A percentile compares a stretch with the other conserved stretches of the same genome.
Evolutionary conservation across 2,329 filamentous ascomycete genomes (phyloP).

Genomic region (Daldinia sp.): DNA sequence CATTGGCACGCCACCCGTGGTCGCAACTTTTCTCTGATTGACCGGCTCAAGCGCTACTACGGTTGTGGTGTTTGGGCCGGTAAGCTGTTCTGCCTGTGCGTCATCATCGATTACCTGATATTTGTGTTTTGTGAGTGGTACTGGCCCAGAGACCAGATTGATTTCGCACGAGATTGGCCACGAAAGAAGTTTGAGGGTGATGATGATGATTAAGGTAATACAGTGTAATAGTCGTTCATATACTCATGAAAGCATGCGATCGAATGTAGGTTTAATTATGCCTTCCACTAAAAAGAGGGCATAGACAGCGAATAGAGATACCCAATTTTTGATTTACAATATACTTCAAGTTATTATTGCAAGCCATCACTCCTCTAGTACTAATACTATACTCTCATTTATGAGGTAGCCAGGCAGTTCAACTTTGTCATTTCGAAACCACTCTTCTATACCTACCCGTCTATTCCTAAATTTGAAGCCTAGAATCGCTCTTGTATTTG

Average conservation of each 20-base stretch:
- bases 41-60: conserved; percentile 95
- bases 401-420: not conserved
- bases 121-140: conserved; percentile 89
- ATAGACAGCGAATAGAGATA: not conserved
- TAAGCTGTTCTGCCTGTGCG: conserved; percentile 95
- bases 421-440: not conserved
- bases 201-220: conserved; percentile 45
- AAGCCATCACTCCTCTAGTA: not conserved
- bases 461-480: not conserved
- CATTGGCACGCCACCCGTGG: conserved; percentile 78
- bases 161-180: conserved; percentile 92
- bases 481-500: no score
- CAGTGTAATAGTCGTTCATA: not conserved
- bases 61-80: conserved; percentile 98
- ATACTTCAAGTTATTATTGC: not conserved
- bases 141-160: conserved; percentile 86
- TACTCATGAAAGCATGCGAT: not conserved
- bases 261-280: not conserved
- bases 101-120: conserved; percentile 92
- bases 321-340: not conserved
- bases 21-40: conserved; percentile 89
- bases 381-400: not conserved
- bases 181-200: conserved; percentile 67
- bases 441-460: not conserved
- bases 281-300: not conserved